Conservation (phyloP, 352 stramenopile species). For the Phytopythium cucurbitacearum region DNA sequence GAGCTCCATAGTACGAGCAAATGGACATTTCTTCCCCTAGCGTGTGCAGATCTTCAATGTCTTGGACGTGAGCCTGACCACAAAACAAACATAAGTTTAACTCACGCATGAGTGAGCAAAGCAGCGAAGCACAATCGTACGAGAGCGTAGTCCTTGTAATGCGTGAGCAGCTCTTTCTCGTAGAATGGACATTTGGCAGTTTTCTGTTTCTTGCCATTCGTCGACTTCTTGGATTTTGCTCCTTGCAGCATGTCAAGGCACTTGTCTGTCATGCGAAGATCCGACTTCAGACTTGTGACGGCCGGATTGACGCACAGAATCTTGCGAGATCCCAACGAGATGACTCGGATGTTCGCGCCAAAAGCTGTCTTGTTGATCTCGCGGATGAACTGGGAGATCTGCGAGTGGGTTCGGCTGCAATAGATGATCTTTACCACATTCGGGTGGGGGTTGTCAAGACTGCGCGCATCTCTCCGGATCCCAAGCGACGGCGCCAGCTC, state of each 20-base stretch:
- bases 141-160: conserved; percentile 79
- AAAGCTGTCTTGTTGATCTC: conserved; percentile 86
- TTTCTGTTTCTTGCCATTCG: conserved; percentile 40
- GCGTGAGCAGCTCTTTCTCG: conserved; percentile 59
- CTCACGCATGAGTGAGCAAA: conserved; percentile 6
- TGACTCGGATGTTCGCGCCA: conserved; percentile 56
- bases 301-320: conserved; percentile 78
- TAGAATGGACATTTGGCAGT: conserved; percentile 78
- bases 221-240: conserved; percentile 39
- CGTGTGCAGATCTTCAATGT: conserved; percentile 95
- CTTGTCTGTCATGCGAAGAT: conserved; percentile 80
- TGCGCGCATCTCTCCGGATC: conserved; percentile 15
- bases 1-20: conserved; percentile 97
- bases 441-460: conserved; percentile 18
- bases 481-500: not conserved
- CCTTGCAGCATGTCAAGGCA: conserved; percentile 86
- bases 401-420: conserved; percentile 88
- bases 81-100: not conserved
- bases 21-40: conserved; percentile 89
- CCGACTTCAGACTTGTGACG: conserved; percentile 59
- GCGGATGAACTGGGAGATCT: conserved; percentile 87
- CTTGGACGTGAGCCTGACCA: conserved; percentile 69
- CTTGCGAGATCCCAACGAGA: conserved; percentile 82
- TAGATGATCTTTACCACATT: conserved; percentile 83
- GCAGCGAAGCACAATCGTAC: conserved; percentile 22